Evolutionary conservation across 2,329 filamentous ascomycete species (phyloP).

Genomic region (Neobulgaria alba): DNA sequence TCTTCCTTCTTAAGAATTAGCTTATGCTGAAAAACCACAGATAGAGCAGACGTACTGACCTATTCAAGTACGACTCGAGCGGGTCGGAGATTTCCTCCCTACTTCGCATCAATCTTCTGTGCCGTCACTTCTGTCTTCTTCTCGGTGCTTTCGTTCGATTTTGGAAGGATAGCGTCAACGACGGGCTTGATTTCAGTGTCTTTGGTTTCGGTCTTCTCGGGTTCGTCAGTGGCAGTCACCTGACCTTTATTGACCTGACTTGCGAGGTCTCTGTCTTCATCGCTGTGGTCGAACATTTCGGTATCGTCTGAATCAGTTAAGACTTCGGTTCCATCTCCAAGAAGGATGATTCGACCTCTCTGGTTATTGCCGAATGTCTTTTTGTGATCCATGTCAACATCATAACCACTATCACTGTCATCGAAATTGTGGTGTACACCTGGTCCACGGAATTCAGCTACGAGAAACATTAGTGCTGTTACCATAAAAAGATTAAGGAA

Average conservation of each 20-base stretch:
- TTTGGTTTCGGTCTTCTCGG: slow-evolving; percentile 18
- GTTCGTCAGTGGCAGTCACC: slow-evolving; percentile 12
- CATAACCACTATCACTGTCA: slow-evolving; percentile 69
- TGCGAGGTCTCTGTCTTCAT: slow-evolving; percentile 74
- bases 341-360: slow-evolving; percentile 78
- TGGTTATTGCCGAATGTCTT: slow-evolving; percentile 62
- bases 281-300: slow-evolving; percentile 88
- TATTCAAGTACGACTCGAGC: slow-evolving; percentile 1
- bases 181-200: slow-evolving; percentile 9
- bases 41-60: neutral
- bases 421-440: slow-evolving; percentile 77
- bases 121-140: slow-evolving; percentile 5
- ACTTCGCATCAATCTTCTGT: neutral
- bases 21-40: neutral
- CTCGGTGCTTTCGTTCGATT: slow-evolving; percentile 9
- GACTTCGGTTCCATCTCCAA: slow-evolving; percentile 92
- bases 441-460: slow-evolving; percentile 79
- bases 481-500: slow-evolving; percentile 7
- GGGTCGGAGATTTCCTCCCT: neutral
- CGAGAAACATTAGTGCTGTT: slow-evolving; percentile 23
- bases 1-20: slow-evolving; percentile 8
- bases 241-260: slow-evolving; percentile 70
- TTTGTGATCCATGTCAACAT: slow-evolving; percentile 62
- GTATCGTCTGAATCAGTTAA: slow-evolving; percentile 81
- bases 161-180: slow-evolving; percentile 12